A percentile compares a stretch with the other conserved stretches of the same genome.
Conservation (phyloP, 2,329 filamentous ascomycete genomes). For the Penicillium capsulatum region DNA sequence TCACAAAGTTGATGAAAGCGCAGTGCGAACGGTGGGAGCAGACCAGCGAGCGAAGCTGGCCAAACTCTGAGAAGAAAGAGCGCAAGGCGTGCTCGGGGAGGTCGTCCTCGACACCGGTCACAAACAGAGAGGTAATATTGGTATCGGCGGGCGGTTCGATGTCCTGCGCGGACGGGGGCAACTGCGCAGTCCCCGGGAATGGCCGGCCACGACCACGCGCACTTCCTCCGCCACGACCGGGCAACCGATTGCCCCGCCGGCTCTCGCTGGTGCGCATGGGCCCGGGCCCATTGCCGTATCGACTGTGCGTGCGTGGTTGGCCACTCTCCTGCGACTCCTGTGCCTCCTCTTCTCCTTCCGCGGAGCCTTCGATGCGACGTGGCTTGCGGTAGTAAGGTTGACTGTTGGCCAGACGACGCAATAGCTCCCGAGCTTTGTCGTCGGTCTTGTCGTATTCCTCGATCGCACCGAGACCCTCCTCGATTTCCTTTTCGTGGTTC, state of each 20-base stretch:
- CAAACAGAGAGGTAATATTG: slow-evolving; percentile 87
- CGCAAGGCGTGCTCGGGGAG: slow-evolving; percentile 87
- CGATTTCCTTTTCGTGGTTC: slow-evolving; percentile 91
- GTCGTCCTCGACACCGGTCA: slow-evolving; percentile 94
- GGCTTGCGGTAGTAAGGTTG: slow-evolving; percentile 95
- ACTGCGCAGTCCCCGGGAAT: slow-evolving; percentile 66
- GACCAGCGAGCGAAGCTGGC: slow-evolving; percentile 85
- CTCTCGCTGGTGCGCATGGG: slow-evolving; percentile 69
- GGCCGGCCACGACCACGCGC: slow-evolving; percentile 47
- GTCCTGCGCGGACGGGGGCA: slow-evolving; percentile 78
- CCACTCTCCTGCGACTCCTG: slow-evolving; percentile 36
- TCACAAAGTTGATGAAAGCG: slow-evolving; percentile 92
- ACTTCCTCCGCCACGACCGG: slow-evolving; percentile 48
- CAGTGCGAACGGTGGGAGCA: slow-evolving; percentile 97
- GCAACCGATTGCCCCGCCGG: slow-evolving; percentile 36
- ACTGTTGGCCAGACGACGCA: slow-evolving; percentile 79
- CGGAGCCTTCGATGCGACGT: slow-evolving; percentile 61
- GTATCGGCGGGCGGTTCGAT: slow-evolving; percentile 77
- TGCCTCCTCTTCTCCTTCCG: slow-evolving; percentile 41
- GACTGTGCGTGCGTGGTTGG: slow-evolving; percentile 40
- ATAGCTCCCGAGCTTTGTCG: slow-evolving; percentile 86
- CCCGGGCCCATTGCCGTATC: slow-evolving; percentile 51
- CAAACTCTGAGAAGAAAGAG: slow-evolving; percentile 82
- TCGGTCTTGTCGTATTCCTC: slow-evolving; percentile 97
- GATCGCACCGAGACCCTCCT: slow-evolving; percentile 77